Percentiles rank a stretch among this genome's conserved stretches.
These are phyloP conservation scores for Neoboletus brunneissimus DNA, from an alignment of 768 basidiomycete species.

Conservation along the genomic window DNA sequence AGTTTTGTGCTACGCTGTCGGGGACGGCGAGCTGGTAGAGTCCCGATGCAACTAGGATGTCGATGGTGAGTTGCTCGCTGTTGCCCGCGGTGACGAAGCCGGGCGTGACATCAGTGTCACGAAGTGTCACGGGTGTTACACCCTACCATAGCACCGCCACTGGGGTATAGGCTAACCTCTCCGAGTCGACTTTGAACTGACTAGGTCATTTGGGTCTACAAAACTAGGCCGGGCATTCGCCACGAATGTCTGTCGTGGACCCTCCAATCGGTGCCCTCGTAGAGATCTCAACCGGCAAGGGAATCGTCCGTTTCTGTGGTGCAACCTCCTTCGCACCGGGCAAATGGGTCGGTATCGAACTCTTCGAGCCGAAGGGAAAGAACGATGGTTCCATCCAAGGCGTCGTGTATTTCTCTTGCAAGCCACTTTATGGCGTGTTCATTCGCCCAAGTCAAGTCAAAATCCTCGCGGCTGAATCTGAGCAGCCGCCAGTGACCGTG, in stretches of 20 bases:
- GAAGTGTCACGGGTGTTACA: not conserved
- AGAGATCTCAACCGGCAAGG: conserved; percentile 74
- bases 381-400: conserved; percentile 91
- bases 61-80: conserved; percentile 7
- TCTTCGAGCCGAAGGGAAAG: conserved; percentile 83
- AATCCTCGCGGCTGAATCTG: conserved; percentile 41
- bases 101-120: conserved; percentile 14
- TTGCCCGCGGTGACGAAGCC: conserved; percentile 3
- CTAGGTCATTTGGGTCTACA: not conserved
- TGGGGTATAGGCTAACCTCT: not conserved
- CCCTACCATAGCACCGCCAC: conserved; percentile 17
- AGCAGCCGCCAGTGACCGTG: conserved; percentile 26
- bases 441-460: conserved; percentile 84
- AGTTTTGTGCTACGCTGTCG: not conserved
- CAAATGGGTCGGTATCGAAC: conserved; percentile 94
- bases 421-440: conserved; percentile 78
- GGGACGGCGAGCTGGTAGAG: not conserved
- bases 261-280: conserved; percentile 71
- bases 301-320: conserved; percentile 84
- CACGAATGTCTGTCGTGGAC: conserved; percentile 38
- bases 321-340: conserved; percentile 80
- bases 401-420: conserved; percentile 78
- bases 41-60: conserved; percentile 1
- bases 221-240: conserved; percentile 3
- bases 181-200: not conserved